Base-by-base conservation (phyloP, 78 protist species). In the Dictyostelium citrinum region DNA sequence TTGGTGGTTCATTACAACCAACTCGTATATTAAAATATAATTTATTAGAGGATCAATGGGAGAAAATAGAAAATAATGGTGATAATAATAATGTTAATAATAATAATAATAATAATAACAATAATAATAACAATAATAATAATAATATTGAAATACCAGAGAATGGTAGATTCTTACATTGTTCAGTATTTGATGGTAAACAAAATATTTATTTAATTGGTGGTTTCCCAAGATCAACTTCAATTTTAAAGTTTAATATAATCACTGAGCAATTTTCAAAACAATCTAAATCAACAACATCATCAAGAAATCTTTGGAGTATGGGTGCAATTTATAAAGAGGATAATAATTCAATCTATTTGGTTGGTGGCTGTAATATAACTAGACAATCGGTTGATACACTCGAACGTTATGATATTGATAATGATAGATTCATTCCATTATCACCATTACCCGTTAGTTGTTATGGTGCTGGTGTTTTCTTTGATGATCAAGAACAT, bases 1-100 rank as follows among this genome's bases (percentile, higher is more conserved):
- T 88, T 88, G 93, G 93, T 12, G 93, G 93, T 5, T 77, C 84
- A 61, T 39, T 88, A 6, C 6, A 84, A 33, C 93, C 93, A 64
- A 41, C 86, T 9, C 80, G 75, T 41, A 49, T 78, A 20, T 27
- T 72, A 1, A 55, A 46, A 58, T 88, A 88, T 76, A 27, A 24
- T 10, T 24, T 88, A 14, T 11, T 39, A 1, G 93, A 88, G 1
- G 80, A 88, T 35, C 85, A 72, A 55, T 88, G 84, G 81, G 93
- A 78, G 51, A 88, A 31, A 22, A 22, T 78, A 1, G 31, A 58
- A 2, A 1, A 39, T 0, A 71, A 29, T 14, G 10, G n/a, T 16
- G n/a, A 7, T 0, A 71, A 31, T 17, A 64, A 64, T 64, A 16
- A 64, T n/a, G 27, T 5, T 39, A 39, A 39, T 39, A 39, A 39